Evolutionary conservation across 495 filamentous ascomycete genomes (phyloP).

Genomic region (Hypoxylon fuscum): DNA sequence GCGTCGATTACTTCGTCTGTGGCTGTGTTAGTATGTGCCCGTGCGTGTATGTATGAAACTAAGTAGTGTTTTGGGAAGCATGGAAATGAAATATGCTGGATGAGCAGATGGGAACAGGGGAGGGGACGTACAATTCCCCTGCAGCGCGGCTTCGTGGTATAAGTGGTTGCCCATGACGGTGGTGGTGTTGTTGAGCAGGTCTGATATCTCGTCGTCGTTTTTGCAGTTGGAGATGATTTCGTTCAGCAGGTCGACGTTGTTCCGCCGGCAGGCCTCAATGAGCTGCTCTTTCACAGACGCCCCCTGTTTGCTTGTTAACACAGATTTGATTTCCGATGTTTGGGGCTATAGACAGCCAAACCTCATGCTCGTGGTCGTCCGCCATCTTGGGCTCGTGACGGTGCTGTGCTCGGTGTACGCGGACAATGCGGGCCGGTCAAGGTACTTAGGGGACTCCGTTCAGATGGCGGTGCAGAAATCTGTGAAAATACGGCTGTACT

Average conservation of each 20-base stretch:
- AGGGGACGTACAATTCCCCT: slow-evolving; percentile 75
- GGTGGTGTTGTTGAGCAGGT: slow-evolving; percentile 82
- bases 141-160: slow-evolving; percentile 85
- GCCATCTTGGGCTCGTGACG: slow-evolving; percentile 49
- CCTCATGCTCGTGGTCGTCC: slow-evolving; percentile 56
- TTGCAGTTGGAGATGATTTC: slow-evolving; percentile 61
- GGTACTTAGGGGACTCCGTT: no score
- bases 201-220: slow-evolving; percentile 62
- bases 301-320: slow-evolving; percentile 63
- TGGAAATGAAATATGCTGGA: neutral
- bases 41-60: no score
- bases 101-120: neutral
- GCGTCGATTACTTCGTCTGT: slow-evolving; percentile 88
- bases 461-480: no score
- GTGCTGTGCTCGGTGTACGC: neutral
- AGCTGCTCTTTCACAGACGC: slow-evolving; percentile 85
- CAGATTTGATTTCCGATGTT: no score
- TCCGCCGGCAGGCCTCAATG: slow-evolving; percentile 91
- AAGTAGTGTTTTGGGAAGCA: no score
- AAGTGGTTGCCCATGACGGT: slow-evolving; percentile 87
- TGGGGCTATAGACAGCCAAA: slow-evolving; percentile 21
- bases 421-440: neutral
- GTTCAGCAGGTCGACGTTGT: slow-evolving; percentile 85
- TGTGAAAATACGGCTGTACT: no score
- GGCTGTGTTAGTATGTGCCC: no score